Conservation (phyloP, 2,329 filamentous ascomycete species). For the Claviceps fusiformis region DNA sequence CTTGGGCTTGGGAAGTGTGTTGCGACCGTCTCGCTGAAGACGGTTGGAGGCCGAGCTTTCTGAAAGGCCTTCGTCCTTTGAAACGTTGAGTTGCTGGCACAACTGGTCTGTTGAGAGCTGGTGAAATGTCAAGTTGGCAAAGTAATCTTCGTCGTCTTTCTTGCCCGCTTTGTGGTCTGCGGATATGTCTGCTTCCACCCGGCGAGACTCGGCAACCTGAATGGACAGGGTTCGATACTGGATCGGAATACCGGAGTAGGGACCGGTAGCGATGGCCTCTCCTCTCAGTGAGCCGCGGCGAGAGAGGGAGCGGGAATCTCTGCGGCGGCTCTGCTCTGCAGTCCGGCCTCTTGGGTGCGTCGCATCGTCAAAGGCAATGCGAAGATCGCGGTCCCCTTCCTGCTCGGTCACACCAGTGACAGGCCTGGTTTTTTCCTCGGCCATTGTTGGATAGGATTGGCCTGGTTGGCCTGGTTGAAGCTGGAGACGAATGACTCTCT, state of each 20-base stretch:
- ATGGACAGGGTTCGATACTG: conserved; percentile 28
- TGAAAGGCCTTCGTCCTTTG: conserved; percentile 20
- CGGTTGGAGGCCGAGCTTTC: conserved; percentile 19
- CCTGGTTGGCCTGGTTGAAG: background rate
- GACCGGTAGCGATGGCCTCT: conserved; percentile 16
- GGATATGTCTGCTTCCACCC: conserved; percentile 12
- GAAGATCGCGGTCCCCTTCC: conserved; percentile 11
- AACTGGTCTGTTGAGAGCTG: conserved; percentile 20
- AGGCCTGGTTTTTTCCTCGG: conserved; percentile 6
- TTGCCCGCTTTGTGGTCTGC: conserved; percentile 14
- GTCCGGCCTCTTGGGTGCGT: conserved; percentile 11
- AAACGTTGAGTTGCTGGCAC: conserved; percentile 26
- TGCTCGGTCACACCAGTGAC: conserved; percentile 9
- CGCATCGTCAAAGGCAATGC: conserved; percentile 14
- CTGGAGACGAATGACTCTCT: background rate
- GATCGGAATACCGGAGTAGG: conserved; percentile 24
- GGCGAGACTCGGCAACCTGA: conserved; percentile 24
- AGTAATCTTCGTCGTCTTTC: conserved; percentile 28
- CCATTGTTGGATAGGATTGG: conserved; percentile 6
- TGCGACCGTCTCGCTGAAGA: conserved; percentile 26
- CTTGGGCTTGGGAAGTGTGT: conserved; percentile 26
- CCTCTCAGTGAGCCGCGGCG: conserved; percentile 13
- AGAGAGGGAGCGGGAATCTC: conserved; percentile 10
- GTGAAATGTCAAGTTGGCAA: conserved; percentile 26
- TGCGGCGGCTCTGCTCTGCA: conserved; percentile 3